Evolutionary conservation across 1,284 basidiomycete genomes (phyloP).

Genomic region (Cryptococcus floricola): DNA sequence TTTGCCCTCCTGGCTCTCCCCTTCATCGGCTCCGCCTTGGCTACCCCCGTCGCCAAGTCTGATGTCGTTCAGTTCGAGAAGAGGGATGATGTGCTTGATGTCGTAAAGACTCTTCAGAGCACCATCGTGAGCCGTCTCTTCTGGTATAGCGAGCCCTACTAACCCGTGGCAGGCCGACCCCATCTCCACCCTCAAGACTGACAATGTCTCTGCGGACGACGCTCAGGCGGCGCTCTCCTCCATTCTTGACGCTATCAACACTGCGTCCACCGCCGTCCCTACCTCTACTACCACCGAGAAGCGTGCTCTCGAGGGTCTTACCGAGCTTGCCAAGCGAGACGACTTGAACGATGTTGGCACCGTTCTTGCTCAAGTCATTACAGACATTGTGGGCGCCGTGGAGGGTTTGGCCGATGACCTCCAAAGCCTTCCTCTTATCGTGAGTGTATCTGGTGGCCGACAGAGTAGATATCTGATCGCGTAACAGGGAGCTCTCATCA

Average conservation of each 20-base stretch:
- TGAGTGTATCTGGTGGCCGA: constrained; percentile 11
- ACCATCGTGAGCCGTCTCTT: constrained; percentile 7
- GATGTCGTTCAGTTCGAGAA: neutral
- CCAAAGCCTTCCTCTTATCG: constrained; percentile 14
- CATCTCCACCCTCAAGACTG: constrained; percentile 6
- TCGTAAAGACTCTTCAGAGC: constrained; percentile 8
- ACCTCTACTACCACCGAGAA: neutral
- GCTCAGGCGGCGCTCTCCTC: constrained; percentile 3
- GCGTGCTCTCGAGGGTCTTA: neutral
- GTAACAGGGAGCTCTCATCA: constrained; percentile 13
- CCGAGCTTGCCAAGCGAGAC: constrained; percentile 8
- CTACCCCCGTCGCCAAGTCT: constrained; percentile 5
- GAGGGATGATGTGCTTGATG: constrained; percentile 2
- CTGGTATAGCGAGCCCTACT: neutral
- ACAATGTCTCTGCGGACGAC: constrained; percentile 4
- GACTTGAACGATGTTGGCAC: constrained; percentile 12
- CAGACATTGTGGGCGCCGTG: constrained; percentile 16
- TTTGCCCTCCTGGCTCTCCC: constrained; percentile 14
- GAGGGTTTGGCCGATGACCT: constrained; percentile 15
- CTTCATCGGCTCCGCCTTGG: constrained; percentile 8
- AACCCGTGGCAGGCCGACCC: constrained; percentile 5
- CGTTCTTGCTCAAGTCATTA: constrained; percentile 17
- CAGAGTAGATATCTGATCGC: neutral
- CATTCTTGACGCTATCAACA: constrained; percentile 8
- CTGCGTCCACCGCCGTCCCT: neutral